These are phyloP conservation scores for Pseudomonodictys pantanalensis DNA, from an alignment of 495 filamentous ascomycete genomes.

Conservation along the genomic window DNA sequence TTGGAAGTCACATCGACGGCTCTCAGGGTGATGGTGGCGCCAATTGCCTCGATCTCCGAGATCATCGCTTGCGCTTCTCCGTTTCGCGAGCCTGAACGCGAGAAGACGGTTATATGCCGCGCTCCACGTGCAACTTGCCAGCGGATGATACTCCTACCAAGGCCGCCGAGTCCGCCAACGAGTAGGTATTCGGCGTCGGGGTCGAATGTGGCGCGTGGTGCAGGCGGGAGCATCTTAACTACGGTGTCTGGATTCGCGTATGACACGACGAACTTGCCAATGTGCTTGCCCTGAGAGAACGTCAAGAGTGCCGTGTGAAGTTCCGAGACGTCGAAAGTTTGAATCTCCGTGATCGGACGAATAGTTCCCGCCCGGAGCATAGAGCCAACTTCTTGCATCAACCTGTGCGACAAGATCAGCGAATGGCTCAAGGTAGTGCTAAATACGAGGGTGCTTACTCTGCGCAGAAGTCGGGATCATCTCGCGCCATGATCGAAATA, in stretches of 20 bases:
- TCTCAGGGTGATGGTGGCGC: background rate
- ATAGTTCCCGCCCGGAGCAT: conserved; percentile 26
- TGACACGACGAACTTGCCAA: conserved; percentile 34
- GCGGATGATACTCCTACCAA: conserved; percentile 22
- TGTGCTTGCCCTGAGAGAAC: conserved; percentile 22
- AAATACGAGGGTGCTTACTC: too few relatives aligned
- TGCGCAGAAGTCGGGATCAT: too few relatives aligned
- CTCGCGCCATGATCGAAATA: too few relatives aligned
- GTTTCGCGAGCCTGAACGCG: background rate
- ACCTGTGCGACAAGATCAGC: background rate
- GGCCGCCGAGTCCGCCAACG: conserved; percentile 31
- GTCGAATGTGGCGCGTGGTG: conserved; percentile 22
- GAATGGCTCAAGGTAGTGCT: too few relatives aligned
- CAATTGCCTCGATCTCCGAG: background rate
- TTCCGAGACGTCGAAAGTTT: conserved; percentile 20
- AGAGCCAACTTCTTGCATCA: conserved; percentile 33
- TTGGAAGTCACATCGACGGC: conserved; percentile 8
- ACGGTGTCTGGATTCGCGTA: conserved; percentile 23
- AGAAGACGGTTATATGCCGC: conserved; percentile 22
- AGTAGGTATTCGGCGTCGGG: conserved; percentile 32
- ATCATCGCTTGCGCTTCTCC: background rate
- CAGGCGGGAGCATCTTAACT: conserved; percentile 15
- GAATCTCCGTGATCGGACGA: conserved; percentile 8
- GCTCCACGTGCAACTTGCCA: conserved; percentile 35
- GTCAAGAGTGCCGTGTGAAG: conserved; percentile 16